Evolutionary conservation across 805 yeast species (phyloP).

Genomic region (Jamesozyma hellenica): DNA sequence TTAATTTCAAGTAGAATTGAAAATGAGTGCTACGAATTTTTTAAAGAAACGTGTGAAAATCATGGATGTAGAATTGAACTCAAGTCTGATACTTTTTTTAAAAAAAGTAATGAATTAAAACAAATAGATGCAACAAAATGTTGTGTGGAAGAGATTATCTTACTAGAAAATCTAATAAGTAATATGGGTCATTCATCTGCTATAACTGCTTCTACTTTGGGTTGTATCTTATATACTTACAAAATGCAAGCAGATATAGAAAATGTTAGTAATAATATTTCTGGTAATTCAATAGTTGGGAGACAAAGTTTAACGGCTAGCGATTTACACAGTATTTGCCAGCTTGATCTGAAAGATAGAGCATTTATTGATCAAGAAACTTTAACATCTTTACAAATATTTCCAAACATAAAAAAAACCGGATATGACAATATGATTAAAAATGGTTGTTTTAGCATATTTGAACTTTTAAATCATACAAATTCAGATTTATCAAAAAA

Average conservation of each 20-base stretch:
- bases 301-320: not conserved
- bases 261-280: not conserved
- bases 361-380: slow-evolving; percentile 23
- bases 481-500: slow-evolving; percentile 26
- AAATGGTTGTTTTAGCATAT: slow-evolving; percentile 14
- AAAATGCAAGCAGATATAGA: not conserved
- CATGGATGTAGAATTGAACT: slow-evolving; percentile 8
- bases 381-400: slow-evolving; percentile 16
- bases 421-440: slow-evolving; percentile 10
- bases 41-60: slow-evolving; percentile 6
- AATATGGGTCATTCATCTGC: slow-evolving; percentile 2
- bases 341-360: slow-evolving; percentile 7
- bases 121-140: not conserved
- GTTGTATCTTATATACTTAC: slow-evolving; percentile 5
- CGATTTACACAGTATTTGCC: not conserved
- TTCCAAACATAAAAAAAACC: slow-evolving; percentile 10
- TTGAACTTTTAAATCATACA: slow-evolving; percentile 15
- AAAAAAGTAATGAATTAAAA: slow-evolving; percentile 1
- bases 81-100: slow-evolving; percentile 7
- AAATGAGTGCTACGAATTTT: slow-evolving; percentile 5
- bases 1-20: slow-evolving; percentile 14
- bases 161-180: slow-evolving; percentile 4
- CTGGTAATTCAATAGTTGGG: not conserved
- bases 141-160: not conserved
- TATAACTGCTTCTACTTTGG: slow-evolving; percentile 8